Conservation (phyloP, 805 yeast genomes). For the Pichia nakasei region DNA sequence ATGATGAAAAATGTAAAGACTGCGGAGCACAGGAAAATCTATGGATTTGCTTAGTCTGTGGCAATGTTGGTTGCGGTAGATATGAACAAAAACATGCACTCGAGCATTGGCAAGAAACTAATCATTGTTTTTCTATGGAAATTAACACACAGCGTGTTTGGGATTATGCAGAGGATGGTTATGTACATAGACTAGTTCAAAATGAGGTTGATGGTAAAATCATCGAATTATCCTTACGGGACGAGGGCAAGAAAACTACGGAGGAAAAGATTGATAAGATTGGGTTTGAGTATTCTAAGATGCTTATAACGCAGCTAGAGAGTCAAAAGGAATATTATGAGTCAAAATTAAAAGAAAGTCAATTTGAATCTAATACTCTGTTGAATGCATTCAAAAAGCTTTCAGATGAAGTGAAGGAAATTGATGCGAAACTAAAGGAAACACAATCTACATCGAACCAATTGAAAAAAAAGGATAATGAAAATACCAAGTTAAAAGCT, state of each 20-base stretch:
- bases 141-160: conserved; percentile 76
- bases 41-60: conserved; percentile 89
- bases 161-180: conserved; percentile 89
- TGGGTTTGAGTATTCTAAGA: conserved; percentile 72
- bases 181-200: conserved; percentile 78
- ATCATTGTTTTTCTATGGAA: conserved; percentile 91
- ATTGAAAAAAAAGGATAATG: background rate
- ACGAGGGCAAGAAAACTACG: conserved; percentile 16
- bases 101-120: conserved; percentile 65
- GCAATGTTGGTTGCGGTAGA: conserved; percentile 87
- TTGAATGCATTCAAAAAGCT: conserved; percentile 2
- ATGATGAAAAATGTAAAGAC: conserved; percentile 36
- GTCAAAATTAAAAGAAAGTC: conserved; percentile 30
- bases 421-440: background rate
- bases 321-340: conserved; percentile 83
- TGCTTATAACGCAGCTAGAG: conserved; percentile 71
- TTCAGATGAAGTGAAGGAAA: conserved; percentile 3
- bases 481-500: background rate
- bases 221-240: conserved; percentile 55
- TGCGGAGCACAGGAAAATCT: conserved; percentile 57
- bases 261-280: conserved; percentile 44
- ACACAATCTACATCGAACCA: background rate
- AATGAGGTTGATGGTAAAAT: conserved; percentile 85
- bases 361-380: conserved; percentile 7
- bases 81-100: conserved; percentile 82